These are phyloP conservation scores for Aureobasidium subglaciale DNA, from an alignment of 2,329 filamentous ascomycete species.

Conservation along the genomic window DNA sequence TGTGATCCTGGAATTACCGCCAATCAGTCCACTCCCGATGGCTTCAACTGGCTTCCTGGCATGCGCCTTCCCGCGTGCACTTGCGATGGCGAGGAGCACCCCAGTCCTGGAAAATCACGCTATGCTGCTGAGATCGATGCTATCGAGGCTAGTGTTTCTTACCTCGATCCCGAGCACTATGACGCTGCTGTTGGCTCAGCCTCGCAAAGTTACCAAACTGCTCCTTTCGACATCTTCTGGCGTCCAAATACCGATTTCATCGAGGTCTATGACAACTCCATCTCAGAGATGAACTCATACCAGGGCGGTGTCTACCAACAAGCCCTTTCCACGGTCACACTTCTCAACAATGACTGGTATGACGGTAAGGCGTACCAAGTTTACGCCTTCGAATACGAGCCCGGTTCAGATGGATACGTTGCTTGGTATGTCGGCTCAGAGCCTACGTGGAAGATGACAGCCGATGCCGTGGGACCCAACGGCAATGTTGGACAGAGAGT, in stretches of 20 bases:
- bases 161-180: slow-evolving; percentile 40
- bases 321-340: slow-evolving; percentile 54
- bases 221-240: slow-evolving; percentile 63
- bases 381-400: slow-evolving; percentile 58
- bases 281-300: slow-evolving; percentile 54
- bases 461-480: slow-evolving; percentile 55
- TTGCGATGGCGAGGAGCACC: slow-evolving; percentile 58
- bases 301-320: slow-evolving; percentile 57
- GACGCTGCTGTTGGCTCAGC: slow-evolving; percentile 51
- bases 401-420: slow-evolving; percentile 53
- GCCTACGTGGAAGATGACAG: slow-evolving; percentile 58
- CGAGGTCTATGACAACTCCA: slow-evolving; percentile 54
- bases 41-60: slow-evolving; percentile 59
- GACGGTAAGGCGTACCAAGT: slow-evolving; percentile 56
- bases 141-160: slow-evolving; percentile 58
- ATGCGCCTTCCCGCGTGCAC: slow-evolving; percentile 65
- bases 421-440: slow-evolving; percentile 63
- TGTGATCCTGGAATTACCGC: slow-evolving; percentile 66
- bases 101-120: slow-evolving; percentile 56
- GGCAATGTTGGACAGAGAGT: slow-evolving; percentile 61
- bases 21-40: slow-evolving; percentile 62
- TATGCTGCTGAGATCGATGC: slow-evolving; percentile 66
- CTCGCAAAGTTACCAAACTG: slow-evolving; percentile 61
- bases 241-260: slow-evolving; percentile 43
- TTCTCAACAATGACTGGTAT: slow-evolving; percentile 60